Percentiles rank a stretch among this genome's conserved stretches.
Evolutionary conservation across 2,329 filamentous ascomycete genomes (phyloP).

Genomic region (Penicillium glabrum): DNA sequence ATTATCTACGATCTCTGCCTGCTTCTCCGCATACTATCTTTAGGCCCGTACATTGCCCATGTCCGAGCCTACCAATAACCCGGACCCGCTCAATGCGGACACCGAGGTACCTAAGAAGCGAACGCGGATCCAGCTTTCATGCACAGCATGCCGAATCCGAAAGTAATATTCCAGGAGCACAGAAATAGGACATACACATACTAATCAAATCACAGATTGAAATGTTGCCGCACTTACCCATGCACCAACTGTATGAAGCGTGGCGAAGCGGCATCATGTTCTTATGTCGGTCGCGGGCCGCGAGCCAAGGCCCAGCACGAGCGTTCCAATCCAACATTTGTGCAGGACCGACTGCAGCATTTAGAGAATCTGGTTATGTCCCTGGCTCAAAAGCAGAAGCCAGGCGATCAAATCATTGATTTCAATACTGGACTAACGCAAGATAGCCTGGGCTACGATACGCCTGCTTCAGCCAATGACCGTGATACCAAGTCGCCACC

Average conservation of each 20-base stretch:
- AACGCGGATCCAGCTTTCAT: constrained; percentile 39
- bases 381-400: constrained; percentile 30
- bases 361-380: constrained; percentile 39
- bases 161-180: constrained; percentile 27
- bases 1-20: neutral
- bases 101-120: constrained; percentile 26
- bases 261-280: constrained; percentile 31
- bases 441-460: constrained; percentile 4
- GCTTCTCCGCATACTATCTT: neutral
- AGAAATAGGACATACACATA: neutral
- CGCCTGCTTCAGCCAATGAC: constrained; percentile 10
- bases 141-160: constrained; percentile 37
- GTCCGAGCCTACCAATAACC: constrained; percentile 5
- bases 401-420: constrained; percentile 8
- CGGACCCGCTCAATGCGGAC: constrained; percentile 11
- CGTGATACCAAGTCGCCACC: constrained; percentile 14
- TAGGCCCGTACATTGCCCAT: neutral
- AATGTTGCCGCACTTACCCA: constrained; percentile 37
- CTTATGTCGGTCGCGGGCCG: constrained; percentile 37
- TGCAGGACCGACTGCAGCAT: constrained; percentile 38
- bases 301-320: constrained; percentile 29
- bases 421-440: constrained; percentile 11
- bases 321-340: constrained; percentile 27
- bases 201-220: constrained; percentile 25
- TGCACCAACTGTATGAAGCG: constrained; percentile 37